These are phyloP conservation scores for Sambucus nigra DNA, from an alignment of 129 eudicot species.

Conservation along the genomic window DNA sequence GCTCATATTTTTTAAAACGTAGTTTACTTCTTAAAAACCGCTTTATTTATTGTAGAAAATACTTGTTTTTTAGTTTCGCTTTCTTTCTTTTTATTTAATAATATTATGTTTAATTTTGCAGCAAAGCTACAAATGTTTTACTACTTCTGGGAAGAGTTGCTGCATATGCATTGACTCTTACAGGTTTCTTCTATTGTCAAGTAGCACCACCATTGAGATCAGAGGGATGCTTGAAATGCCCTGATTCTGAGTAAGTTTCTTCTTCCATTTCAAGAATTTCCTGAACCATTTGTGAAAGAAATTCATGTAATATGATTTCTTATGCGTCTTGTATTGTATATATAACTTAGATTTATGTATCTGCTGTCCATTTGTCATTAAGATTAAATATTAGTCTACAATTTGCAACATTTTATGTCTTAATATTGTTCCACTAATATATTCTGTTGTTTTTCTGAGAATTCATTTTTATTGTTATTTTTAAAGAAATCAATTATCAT, in stretches of 20 bases:
- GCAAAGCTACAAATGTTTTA: slow-evolving; percentile 53
- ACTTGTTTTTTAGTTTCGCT: slow-evolving; percentile 6
- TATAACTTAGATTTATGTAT: neutral
- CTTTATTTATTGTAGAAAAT: slow-evolving; percentile 1
- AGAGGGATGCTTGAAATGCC: slow-evolving; percentile 37
- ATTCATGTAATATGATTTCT: neutral
- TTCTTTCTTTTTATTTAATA: slow-evolving; percentile 5
- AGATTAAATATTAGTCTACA: neutral
- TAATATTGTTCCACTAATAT: neutral
- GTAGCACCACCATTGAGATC: slow-evolving; percentile 29
- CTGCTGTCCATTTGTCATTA: neutral
- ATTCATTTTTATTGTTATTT: neutral
- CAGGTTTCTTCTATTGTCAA: slow-evolving; percentile 62
- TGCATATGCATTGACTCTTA: slow-evolving; percentile 46
- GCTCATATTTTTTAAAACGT: neutral
- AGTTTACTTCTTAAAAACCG: neutral
- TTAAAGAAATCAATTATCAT: neutral
- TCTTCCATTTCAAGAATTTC: neutral
- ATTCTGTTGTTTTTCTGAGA: neutral
- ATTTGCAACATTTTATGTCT: neutral
- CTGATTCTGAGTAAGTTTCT: slow-evolving; percentile 41
- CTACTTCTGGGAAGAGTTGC: slow-evolving; percentile 47
- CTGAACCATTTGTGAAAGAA: neutral
- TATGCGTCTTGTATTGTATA: neutral
- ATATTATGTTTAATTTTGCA: slow-evolving; percentile 26